phyloP scores from a whole-genome alignment of 371 early-diverging fungal genomes.

The Apophysomyces trapeziformis region DNA sequence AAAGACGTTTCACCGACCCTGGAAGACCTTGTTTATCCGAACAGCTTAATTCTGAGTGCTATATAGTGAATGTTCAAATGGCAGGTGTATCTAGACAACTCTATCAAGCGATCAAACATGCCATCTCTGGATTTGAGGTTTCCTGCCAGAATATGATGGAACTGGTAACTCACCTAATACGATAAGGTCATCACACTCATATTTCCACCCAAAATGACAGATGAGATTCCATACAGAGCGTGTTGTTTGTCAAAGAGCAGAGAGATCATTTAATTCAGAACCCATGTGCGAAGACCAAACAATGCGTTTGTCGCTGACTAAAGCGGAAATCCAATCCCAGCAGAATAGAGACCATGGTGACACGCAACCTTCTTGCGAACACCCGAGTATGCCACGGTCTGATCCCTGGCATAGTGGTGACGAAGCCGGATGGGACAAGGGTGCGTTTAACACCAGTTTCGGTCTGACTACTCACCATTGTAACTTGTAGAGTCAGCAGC shows the following conservation, averaged over 20 bases:
- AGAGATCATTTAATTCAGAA: constrained; percentile 2
- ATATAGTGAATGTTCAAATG: constrained; percentile 33
- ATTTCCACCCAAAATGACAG: not conserved
- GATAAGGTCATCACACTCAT: not conserved
- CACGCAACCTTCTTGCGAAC: constrained; percentile 1
- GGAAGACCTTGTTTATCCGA: not conserved
- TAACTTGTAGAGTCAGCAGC: not conserved
- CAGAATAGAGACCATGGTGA: not conserved
- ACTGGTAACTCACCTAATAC: constrained; percentile 30
- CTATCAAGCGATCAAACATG: constrained; percentile 40
- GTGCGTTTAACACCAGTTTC: not conserved
- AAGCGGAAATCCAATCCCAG: constrained; percentile 5
- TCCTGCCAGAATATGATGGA: constrained; percentile 44
- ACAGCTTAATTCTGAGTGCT: not conserved
- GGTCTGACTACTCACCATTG: not conserved
- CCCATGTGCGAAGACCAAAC: not conserved
- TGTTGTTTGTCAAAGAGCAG: constrained; percentile 6
- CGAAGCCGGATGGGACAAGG: constrained; percentile 4
- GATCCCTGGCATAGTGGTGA: constrained; percentile 4
- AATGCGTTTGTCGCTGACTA: constrained; percentile 8
- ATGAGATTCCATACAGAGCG: constrained; percentile 7
- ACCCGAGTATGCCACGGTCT: constrained; percentile 1
- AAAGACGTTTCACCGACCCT: constrained; percentile 32
- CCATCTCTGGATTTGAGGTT: constrained; percentile 35
- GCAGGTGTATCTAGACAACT: constrained; percentile 38